A percentile compares a stretch with the other conserved stretches of the same genome.
These are phyloP conservation scores for Stachybotrys echinatus DNA, from an alignment of 2,329 filamentous ascomycete species.

Conservation along the genomic window DNA sequence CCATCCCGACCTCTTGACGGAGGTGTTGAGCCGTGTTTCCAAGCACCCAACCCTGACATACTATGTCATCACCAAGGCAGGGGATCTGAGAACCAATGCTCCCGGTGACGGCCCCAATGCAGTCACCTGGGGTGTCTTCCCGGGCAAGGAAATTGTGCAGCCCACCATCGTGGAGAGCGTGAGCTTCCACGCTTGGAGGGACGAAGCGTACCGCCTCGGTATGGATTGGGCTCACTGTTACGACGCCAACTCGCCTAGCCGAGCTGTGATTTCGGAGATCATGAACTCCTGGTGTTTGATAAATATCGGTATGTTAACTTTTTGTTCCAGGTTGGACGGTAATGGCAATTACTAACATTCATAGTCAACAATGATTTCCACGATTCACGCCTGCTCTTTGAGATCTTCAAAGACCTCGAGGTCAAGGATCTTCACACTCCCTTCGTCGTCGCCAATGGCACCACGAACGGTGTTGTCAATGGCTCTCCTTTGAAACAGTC, in stretches of 20 bases:
- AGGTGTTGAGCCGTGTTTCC: constrained; percentile 74
- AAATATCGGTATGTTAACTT: constrained; percentile 71
- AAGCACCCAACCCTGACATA: constrained; percentile 80
- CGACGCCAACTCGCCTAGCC: constrained; percentile 67
- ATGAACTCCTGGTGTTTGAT: constrained; percentile 92
- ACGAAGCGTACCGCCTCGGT: constrained; percentile 91
- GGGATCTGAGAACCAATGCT: constrained; percentile 79
- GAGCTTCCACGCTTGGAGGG: constrained; percentile 97
- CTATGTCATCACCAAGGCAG: constrained; percentile 83
- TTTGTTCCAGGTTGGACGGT: neutral
- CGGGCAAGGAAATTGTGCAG: constrained; percentile 98
- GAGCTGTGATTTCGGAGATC: constrained; percentile 72
- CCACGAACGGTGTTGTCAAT: neutral
- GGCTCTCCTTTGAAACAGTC: neutral
- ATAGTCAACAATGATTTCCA: constrained; percentile 98
- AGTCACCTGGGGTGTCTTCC: constrained; percentile 99
- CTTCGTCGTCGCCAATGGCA: constrained; percentile 10
- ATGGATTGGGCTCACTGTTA: constrained; percentile 94
- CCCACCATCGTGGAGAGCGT: constrained; percentile 98
- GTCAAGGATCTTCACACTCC: constrained; percentile 57
- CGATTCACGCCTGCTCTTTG: constrained; percentile 73
- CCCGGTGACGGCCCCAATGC: constrained; percentile 86
- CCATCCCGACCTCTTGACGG: constrained; percentile 70
- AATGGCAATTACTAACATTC: constrained; percentile 3
- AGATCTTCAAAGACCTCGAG: constrained; percentile 73